Percentiles rank a stretch among this genome's conserved stretches.
Evolutionary conservation across 805 yeast species (phyloP).

Genomic region (Dipodascus geniculatus): DNA sequence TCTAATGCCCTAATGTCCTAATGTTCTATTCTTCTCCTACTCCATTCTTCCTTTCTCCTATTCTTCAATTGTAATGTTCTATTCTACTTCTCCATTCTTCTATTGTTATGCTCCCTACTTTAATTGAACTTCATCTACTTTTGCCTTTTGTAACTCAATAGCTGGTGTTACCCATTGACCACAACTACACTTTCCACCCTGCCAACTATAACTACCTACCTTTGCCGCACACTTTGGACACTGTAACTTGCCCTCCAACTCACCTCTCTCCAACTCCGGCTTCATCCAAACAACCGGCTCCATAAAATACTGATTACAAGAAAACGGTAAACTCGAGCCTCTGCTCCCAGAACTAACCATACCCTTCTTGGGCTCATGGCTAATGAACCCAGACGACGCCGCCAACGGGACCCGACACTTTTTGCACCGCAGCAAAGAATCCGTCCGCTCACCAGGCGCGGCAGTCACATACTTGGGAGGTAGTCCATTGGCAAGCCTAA

Average conservation of each 20-base stretch:
- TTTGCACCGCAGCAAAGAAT: conserved; percentile 50
- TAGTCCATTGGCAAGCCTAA: conserved; percentile 22
- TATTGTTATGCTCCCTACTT: too few relatives aligned
- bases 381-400: conserved; percentile 43
- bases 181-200: conserved; percentile 87
- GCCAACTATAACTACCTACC: conserved; percentile 90
- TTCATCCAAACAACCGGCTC: conserved; percentile 95
- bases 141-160: conserved; percentile 64
- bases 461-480: conserved; percentile 13
- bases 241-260: conserved; percentile 71
- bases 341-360: conserved; percentile 11
- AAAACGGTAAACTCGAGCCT: conserved; percentile 15
- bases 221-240: conserved; percentile 81
- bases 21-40: too few relatives aligned
- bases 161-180: conserved; percentile 96
- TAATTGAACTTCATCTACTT: conserved; percentile 59
- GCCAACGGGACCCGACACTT: conserved; percentile 70
- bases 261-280: conserved; percentile 56
- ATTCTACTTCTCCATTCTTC: too few relatives aligned
- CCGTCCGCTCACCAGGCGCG: background rate
- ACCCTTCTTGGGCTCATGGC: conserved; percentile 38
- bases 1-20: too few relatives aligned
- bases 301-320: conserved; percentile 74
- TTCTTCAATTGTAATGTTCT: too few relatives aligned
- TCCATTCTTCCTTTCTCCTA: too few relatives aligned